Evolutionary conservation across 2,329 filamentous ascomycete species (phyloP).

Genomic region (Ceratocystis cacaofunesta): DNA sequence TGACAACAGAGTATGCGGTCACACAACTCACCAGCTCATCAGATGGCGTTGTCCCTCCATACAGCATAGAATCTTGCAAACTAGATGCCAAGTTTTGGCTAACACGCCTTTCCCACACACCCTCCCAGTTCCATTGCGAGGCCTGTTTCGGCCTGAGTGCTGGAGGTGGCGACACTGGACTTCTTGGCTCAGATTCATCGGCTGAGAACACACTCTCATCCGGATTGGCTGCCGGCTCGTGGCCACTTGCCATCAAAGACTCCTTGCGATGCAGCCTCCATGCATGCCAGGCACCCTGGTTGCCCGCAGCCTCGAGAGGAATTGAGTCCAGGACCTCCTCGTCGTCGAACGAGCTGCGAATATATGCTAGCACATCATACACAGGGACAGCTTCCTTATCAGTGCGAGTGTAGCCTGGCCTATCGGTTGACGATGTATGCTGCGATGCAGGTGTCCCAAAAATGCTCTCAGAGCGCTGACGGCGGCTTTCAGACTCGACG

Average conservation of each 20-base stretch:
- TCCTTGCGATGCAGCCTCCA: constrained; percentile 58
- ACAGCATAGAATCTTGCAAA: constrained; percentile 65
- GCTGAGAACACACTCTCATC: constrained; percentile 10
- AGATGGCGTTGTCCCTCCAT: constrained; percentile 42
- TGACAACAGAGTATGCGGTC: background rate
- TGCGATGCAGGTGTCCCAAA: constrained; percentile 15
- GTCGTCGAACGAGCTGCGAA: constrained; percentile 68
- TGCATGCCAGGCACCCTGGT: constrained; percentile 85
- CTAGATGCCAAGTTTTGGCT: constrained; percentile 63
- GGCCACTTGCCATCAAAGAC: constrained; percentile 29
- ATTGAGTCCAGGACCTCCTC: constrained; percentile 63
- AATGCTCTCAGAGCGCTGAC: constrained; percentile 5
- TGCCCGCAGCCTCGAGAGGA: constrained; percentile 68
- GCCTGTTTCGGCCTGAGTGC: constrained; percentile 36
- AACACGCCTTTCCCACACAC: constrained; percentile 86
- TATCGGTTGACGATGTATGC: constrained; percentile 18
- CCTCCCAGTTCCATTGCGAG: constrained; percentile 94
- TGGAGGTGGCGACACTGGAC: constrained; percentile 15
- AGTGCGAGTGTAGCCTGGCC: constrained; percentile 29
- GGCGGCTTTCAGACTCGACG: constrained; percentile 7
- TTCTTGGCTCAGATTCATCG: constrained; percentile 14
- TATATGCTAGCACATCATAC: constrained; percentile 61
- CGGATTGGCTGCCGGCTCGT: background rate
- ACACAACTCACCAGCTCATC: constrained; percentile 55
- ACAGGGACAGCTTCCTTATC: constrained; percentile 36